These are phyloP conservation scores for Ceratocystis lukuohia DNA, from an alignment of 2,329 filamentous ascomycete genomes.

Conservation along the genomic window DNA sequence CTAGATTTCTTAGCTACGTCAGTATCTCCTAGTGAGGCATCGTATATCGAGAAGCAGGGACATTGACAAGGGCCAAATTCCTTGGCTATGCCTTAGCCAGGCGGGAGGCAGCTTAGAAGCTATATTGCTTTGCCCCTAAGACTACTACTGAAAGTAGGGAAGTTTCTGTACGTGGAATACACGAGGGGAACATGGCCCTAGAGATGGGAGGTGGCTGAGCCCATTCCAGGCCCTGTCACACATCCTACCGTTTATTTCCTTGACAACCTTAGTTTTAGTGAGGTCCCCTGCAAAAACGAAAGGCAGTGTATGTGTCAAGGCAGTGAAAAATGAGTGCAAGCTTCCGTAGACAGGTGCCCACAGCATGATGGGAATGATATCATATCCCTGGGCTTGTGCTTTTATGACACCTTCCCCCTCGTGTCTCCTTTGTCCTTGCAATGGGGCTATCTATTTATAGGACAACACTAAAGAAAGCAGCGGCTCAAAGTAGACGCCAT, in stretches of 20 bases:
- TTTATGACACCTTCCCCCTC: background rate
- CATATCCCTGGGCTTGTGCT: constrained; percentile 2
- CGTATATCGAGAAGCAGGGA: too few relatives aligned
- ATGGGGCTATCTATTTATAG: constrained; percentile 4
- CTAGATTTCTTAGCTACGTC: too few relatives aligned
- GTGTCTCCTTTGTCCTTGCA: background rate
- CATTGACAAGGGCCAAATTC: too few relatives aligned
- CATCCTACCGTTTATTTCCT: background rate
- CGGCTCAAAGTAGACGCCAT: background rate
- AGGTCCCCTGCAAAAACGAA: background rate
- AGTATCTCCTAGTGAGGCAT: too few relatives aligned
- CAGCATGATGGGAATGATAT: background rate
- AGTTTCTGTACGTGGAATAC: background rate
- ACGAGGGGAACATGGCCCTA: background rate
- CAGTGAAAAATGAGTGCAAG: background rate
- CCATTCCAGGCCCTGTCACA: background rate
- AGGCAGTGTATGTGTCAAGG: background rate
- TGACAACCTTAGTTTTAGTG: background rate
- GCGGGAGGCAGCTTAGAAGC: too few relatives aligned
- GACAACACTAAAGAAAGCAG: background rate
- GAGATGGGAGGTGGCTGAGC: background rate
- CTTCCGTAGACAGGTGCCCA: background rate
- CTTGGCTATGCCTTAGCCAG: too few relatives aligned
- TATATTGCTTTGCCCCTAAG: background rate
- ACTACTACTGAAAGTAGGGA: too few relatives aligned